Base-by-base conservation (phyloP, 164 flowering plant species). In the Dillenia suffruticosa region DNA sequence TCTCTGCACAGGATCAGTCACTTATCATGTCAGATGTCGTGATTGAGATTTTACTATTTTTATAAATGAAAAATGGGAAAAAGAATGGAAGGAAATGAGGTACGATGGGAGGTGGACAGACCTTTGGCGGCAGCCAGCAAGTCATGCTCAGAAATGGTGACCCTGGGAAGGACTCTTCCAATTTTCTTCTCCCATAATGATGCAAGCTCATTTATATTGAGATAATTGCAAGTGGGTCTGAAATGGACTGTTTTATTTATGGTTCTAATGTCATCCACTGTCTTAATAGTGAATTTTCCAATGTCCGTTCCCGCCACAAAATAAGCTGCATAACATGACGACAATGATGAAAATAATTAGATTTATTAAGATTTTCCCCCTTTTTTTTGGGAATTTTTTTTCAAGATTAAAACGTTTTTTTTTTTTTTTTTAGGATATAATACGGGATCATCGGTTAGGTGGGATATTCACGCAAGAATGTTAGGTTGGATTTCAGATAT, bases 251-350 rank as follows among this genome's bases (percentile, higher is more conserved):
- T 53, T 60, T 78, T 85, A 77, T 83, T 82, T 11, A 83, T 46
- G 8, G 90, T 70, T 49, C 85, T 70, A 6, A 26, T 40, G 26
- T 84, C 93, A 15, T 76, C 82, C 0, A 63, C 61, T 0, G 70
- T 62, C 70, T 73, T 83, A 57, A 84, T 67, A 0, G 90, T 87
- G 65, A 87, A 83, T 52, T 81, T 85, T 47, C 94, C 94, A 49
- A 88, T 88, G 51, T 88, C 90, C 9, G 65, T 64, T 17, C 94
- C 94, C 0, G 77, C 86, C 0, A 88, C 82, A 58, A 88, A 88
- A 62, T 88, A 88, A 19, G 94, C 94, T 85, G 79, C 70, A 62
- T 0, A 22, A 44, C 4, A 50, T 22, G 10, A 50, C 5, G 14
- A 32, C 19, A 44, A 61, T 8, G 10, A 11, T 10, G n/a, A 8